A percentile compares a stretch with the other conserved stretches of the same genome.
phyloP scores from a whole-genome alignment of 768 basidiomycete species.

The Candolleomyces aberdarensis region DNA sequence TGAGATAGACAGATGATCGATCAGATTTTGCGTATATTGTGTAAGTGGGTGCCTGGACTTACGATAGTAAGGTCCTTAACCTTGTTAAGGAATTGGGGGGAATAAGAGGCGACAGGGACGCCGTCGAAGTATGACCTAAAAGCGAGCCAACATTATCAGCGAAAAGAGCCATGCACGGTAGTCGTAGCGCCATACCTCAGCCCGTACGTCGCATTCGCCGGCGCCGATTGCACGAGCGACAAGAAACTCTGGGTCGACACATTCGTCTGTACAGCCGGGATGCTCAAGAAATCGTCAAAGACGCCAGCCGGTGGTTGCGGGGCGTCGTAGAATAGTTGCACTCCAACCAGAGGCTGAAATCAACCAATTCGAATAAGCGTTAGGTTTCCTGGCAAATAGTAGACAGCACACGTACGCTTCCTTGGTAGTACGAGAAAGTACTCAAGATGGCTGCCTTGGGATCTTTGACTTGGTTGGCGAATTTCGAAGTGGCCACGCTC shows the following conservation, averaged over 20 bases:
- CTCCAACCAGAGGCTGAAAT: conserved; percentile 12
- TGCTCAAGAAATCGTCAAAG: conserved; percentile 49
- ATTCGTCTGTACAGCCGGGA: conserved; percentile 36
- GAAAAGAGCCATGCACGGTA: not conserved
- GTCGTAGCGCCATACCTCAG: conserved; percentile 14
- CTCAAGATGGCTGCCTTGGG: conserved; percentile 51
- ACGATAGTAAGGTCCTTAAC: conserved; percentile 42
- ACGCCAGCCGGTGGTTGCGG: conserved; percentile 48
- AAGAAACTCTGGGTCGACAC: conserved; percentile 38
- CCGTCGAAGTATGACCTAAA: too few relatives aligned
- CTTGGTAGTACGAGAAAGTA: conserved; percentile 36
- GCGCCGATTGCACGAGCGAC: conserved; percentile 35
- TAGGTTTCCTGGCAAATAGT: not conserved
- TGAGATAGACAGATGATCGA: not conserved
- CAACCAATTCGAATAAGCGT: not conserved
- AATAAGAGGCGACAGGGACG: too few relatives aligned
- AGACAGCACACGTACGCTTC: conserved; percentile 26
- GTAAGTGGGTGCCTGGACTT: not conserved
- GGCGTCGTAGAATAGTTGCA: conserved; percentile 58
- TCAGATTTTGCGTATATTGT: not conserved
- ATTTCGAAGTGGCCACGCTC: conserved; percentile 37
- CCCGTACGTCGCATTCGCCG: conserved; percentile 31
- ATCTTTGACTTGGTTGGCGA: conserved; percentile 40
- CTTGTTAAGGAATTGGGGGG: conserved; percentile 33
- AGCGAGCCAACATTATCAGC: too few relatives aligned